Conservation (phyloP, 148 eudicot genomes). For the Euryodendron excelsum region DNA sequence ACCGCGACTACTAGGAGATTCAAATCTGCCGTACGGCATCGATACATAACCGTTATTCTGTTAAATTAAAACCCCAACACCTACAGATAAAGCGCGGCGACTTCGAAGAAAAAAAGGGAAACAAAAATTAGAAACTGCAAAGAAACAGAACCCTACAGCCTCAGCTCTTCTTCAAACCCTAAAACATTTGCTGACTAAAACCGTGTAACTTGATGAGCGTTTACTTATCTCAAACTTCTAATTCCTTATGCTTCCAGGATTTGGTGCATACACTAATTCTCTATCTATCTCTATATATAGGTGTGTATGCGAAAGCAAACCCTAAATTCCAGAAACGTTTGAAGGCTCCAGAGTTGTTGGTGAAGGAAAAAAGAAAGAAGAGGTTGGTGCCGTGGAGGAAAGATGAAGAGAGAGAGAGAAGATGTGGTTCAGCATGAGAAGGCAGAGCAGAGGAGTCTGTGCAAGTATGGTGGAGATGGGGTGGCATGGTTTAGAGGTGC, state of each 20-base stretch:
- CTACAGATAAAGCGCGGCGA: constrained; percentile 14
- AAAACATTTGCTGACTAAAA: background rate
- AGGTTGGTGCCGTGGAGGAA: background rate
- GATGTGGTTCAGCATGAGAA: constrained; percentile 4
- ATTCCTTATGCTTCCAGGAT: background rate
- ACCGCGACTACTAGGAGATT: too few relatives aligned
- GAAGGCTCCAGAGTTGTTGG: background rate
- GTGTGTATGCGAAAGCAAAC: background rate
- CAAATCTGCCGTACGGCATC: background rate
- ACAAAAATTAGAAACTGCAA: background rate
- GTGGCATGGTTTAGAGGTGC: constrained; percentile 35
- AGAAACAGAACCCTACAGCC: background rate
- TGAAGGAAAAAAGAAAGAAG: background rate
- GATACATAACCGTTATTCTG: constrained; percentile 30
- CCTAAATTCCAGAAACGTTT: background rate
- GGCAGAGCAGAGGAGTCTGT: constrained; percentile 1
- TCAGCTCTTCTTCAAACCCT: background rate
- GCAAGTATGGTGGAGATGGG: constrained; percentile 36
- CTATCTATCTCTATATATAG: background rate
- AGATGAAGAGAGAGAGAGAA: constrained; percentile 11
- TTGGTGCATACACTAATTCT: background rate
- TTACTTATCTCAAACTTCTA: constrained; percentile 1
- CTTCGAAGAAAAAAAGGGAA: background rate
- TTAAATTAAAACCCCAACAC: constrained; percentile 16
- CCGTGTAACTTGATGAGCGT: background rate